Percentiles rank a stretch among this genome's conserved stretches.
Evolutionary conservation across 305 asterid species (phyloP).

Genomic region (Fraxinus floribunda): DNA sequence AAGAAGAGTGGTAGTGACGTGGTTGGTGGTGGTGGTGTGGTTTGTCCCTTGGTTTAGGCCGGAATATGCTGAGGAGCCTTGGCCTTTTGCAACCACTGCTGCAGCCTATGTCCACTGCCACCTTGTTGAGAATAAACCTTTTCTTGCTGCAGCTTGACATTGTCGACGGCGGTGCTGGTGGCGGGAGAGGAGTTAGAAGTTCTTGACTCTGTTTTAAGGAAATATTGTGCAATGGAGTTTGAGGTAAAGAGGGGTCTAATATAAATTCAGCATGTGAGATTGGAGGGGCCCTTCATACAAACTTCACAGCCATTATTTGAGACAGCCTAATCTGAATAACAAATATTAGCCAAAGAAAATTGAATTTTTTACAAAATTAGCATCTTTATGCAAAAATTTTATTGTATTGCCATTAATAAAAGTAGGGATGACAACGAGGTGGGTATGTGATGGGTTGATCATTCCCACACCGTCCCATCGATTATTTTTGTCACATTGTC

Average conservation of each 20-base stretch:
- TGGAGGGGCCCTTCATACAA: not conserved
- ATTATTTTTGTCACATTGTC: too few relatives aligned
- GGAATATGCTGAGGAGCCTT: slow-evolving; percentile 35
- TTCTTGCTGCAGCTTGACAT: slow-evolving; percentile 37
- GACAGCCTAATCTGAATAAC: not conserved
- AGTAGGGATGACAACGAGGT: too few relatives aligned
- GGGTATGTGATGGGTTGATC: too few relatives aligned
- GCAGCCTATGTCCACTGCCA: slow-evolving; percentile 41
- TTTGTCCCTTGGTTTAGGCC: slow-evolving; percentile 30
- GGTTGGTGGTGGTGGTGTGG: not conserved
- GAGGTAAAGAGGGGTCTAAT: not conserved
- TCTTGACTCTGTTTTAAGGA: not conserved
- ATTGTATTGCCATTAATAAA: not conserved
- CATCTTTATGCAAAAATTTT: not conserved
- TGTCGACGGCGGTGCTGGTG: not conserved
- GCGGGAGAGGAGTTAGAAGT: not conserved
- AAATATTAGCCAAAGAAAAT: not conserved
- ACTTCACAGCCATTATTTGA: not conserved
- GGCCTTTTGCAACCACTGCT: slow-evolving; percentile 39
- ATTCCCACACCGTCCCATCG: too few relatives aligned
- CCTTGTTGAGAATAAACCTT: slow-evolving; percentile 28
- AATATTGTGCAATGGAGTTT: not conserved
- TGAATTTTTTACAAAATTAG: not conserved
- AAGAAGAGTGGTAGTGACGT: slow-evolving; percentile 23
- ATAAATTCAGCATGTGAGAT: not conserved